Conservation (phyloP, 495 filamentous ascomycete genomes). For the Annulohypoxylon bovei region DNA sequence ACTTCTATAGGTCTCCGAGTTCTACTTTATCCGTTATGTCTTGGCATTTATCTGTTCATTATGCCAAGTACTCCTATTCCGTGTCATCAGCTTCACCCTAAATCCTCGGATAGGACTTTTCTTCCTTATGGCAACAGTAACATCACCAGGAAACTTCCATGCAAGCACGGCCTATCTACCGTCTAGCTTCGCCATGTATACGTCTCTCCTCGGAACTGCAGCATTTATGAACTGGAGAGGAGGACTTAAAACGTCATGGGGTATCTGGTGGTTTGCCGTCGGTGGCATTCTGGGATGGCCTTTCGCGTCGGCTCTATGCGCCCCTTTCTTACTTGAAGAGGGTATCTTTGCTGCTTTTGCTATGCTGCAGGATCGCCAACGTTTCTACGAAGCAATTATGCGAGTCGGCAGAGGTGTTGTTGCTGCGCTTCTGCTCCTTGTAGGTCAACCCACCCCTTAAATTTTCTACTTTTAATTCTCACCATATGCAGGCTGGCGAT, state of each 20-base stretch:
- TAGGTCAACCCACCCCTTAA: conserved; percentile 56
- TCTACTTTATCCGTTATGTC: conserved; percentile 82
- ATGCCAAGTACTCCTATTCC: conserved; percentile 83
- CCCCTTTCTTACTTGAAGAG: conserved; percentile 87
- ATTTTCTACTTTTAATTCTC: background rate
- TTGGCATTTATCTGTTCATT: conserved; percentile 80
- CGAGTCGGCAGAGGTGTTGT: conserved; percentile 73
- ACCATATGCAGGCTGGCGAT: conserved; percentile 54
- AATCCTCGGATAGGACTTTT: conserved; percentile 83
- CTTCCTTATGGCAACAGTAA: conserved; percentile 78
- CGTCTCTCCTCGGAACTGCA: conserved; percentile 83
- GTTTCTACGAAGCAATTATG: conserved; percentile 63
- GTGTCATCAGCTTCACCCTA: conserved; percentile 74
- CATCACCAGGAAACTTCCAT: conserved; percentile 93
- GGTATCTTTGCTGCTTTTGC: conserved; percentile 69
- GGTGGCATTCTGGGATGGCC: conserved; percentile 95
- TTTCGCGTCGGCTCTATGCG: conserved; percentile 82
- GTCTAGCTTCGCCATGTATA: conserved; percentile 97
- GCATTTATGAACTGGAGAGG: conserved; percentile 88
- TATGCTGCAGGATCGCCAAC: conserved; percentile 64
- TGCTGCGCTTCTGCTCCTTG: conserved; percentile 72
- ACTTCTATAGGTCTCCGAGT: conserved; percentile 70
- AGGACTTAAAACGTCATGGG: conserved; percentile 77
- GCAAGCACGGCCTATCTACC: conserved; percentile 87
- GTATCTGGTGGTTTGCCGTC: conserved; percentile 92